phyloP scores from a whole-genome alignment of 2,329 filamentous ascomycete genomes.

The Nigrospora osmanthi region DNA sequence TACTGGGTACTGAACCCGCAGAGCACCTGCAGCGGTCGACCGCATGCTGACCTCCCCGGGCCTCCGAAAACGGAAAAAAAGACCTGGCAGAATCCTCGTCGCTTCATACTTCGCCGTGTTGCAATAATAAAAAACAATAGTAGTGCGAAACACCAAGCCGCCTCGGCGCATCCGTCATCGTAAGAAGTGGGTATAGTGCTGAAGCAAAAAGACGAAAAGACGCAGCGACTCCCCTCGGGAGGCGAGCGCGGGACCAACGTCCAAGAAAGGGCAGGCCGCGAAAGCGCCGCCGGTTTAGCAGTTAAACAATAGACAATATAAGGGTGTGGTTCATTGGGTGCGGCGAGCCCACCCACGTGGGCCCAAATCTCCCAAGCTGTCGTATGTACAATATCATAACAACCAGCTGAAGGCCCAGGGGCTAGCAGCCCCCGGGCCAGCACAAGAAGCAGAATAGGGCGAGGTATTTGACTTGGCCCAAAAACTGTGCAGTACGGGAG shows the following conservation, averaged over 20 bases:
- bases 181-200: slow-evolving; percentile 3
- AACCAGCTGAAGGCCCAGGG: too few relatives aligned
- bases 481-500: too few relatives aligned
- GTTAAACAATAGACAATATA: slow-evolving; percentile 2
- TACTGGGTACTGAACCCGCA: too few relatives aligned
- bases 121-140: too few relatives aligned
- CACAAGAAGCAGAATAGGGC: too few relatives aligned
- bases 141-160: not conserved
- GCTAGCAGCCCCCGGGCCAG: too few relatives aligned
- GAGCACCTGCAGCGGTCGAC: too few relatives aligned
- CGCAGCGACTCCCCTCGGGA: not conserved
- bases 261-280: not conserved
- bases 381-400: not conserved
- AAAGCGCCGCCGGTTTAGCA: not conserved
- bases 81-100: too few relatives aligned
- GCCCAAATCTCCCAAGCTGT: not conserved
- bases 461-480: too few relatives aligned
- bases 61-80: too few relatives aligned
- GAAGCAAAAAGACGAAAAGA: slow-evolving; percentile 1
- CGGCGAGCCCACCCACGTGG: not conserved
- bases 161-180: not conserved
- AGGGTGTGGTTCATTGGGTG: not conserved
- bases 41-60: too few relatives aligned
- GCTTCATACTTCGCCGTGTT: too few relatives aligned
- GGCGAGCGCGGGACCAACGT: not conserved